Conservation (phyloP, 352 stramenopile species). For the Phytopythium aichiense region DNA sequence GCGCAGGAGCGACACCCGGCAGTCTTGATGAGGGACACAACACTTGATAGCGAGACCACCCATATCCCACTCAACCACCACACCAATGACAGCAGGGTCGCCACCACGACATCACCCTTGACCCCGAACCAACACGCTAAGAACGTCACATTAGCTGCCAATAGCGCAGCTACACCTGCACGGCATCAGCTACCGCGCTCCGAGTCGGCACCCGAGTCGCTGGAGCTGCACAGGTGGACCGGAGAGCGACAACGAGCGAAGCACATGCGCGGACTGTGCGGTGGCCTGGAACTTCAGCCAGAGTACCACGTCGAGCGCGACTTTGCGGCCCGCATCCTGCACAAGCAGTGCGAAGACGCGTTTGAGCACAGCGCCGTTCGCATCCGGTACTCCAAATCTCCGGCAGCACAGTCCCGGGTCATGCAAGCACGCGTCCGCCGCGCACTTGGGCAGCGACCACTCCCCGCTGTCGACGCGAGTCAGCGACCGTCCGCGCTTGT, state of each 20-base stretch:
- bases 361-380: constrained; percentile 24
- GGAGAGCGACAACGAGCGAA: constrained; percentile 25
- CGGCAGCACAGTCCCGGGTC: constrained; percentile 30
- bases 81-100: background rate
- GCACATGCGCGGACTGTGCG: constrained; percentile 34
- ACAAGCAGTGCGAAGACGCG: constrained; percentile 38
- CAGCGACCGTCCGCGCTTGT: constrained; percentile 24
- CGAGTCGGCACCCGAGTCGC: constrained; percentile 39
- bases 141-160: background rate
- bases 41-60: background rate
- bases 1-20: background rate
- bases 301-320: constrained; percentile 34
- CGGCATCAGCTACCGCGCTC: constrained; percentile 18
- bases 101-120: background rate
- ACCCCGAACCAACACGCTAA: background rate
- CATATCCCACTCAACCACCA: background rate
- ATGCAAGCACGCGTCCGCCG: constrained; percentile 37
- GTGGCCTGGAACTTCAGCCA: constrained; percentile 22
- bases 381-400: constrained; percentile 41
- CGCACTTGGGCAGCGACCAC: constrained; percentile 31
- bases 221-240: constrained; percentile 14
- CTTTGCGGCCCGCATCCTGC: constrained; percentile 43
- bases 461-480: background rate
- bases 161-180: background rate
- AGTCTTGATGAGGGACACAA: background rate